Evolutionary conservation across 148 eudicot genomes (phyloP), one percentile per base, ranked within the genome.

Genomic region (Dianthus caryophyllus): DNA sequence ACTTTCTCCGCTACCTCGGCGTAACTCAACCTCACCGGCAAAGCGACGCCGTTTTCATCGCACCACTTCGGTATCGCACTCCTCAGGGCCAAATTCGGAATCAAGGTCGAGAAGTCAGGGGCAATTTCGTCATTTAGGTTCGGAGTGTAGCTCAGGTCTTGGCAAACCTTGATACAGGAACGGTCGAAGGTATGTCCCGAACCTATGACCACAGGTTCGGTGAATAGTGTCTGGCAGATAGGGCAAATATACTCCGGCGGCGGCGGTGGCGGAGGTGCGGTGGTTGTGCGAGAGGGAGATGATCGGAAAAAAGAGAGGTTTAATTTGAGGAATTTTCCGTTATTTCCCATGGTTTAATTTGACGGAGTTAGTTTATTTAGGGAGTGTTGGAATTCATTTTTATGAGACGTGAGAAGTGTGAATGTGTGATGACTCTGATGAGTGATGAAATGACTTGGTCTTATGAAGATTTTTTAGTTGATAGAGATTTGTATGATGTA

Each of bases 141-240:
- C 0, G 96, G 96, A 1, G 54, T 14, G 56, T 78, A 85, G 12
- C 66, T 66, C 12, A 86, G 81, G 8, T 77, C 72, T 16, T 21
- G 63, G 44, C 96, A 90, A 44, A 81, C 85, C 24, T 83, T 75
- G 0, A 81, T 83, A n/a, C 86, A 82, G 4, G 75, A 47, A 1
- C 96, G 79, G 67, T 94, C 99, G 55, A 88, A 84, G 49, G 92
- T 88, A 30, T 90, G 96, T 7, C 99, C 99, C 1, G 96, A 86
- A 16, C 76, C 67, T 31, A 90, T 75, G 0, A 88, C 85, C 1
- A 87, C 90, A 2, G 99, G 96, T 72, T 94, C 96, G 44, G 62
- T 82, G 64, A 94, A 80, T 9, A 94, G 25, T 24, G 79, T 73
- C 1, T 76, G 74, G 52, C 87, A 86, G 13, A 94, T 69, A 1